Base-by-base conservation (phyloP, 169 alveolate genomes). In the Eimeria sp. region DNA sequence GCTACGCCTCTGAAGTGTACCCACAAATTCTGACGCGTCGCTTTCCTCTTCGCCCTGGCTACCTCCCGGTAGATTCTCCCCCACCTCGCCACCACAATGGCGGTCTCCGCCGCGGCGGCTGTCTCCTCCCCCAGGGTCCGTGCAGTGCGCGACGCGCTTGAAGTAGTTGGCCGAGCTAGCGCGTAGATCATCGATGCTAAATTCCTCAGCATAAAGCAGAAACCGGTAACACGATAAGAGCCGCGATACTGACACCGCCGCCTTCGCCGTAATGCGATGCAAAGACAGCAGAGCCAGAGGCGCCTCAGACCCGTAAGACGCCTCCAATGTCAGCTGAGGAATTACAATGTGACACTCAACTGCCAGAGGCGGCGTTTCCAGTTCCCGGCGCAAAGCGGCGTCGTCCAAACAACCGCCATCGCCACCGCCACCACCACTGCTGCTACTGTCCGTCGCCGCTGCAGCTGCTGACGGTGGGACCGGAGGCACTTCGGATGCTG, bases 131-230 rank as follows among this genome's bases (percentile, higher is more conserved):
- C 61, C 61, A 13, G 80, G 84, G 14, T 63, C 94, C 16, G 73
- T 57, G 95, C 98, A 73, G 96, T 96, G 78, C 49, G 90, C 93
- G 87, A 94, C 82, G 7, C 95, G 84, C n/a, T 83, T 94, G 96
- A 67, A 94, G 75, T 51, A 63, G 61, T 83, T 51, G 34, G 96
- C 82, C 87, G 82, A 45, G 96, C 63, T 70, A 51, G 75, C 18
- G 63, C 98, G 95, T 63, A 95, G 63, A 97, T 97, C 89, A 97
- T 97, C 92, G 61, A 89, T 65, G 67, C 75, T 76, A 95, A 94
- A 94, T 34, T 93, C 65, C n/a, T 86, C 82, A 43, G 88, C 96
- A 22, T 61, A 72, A 72, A 94, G 95, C 47, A n/a, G 80, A 63
- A 94, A 83, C 47, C 72, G 83, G 83, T 94, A 94, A 76, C 57